Base-by-base conservation (phyloP, 805 yeast genomes). In the Wickerhamomyces mucosus region DNA sequence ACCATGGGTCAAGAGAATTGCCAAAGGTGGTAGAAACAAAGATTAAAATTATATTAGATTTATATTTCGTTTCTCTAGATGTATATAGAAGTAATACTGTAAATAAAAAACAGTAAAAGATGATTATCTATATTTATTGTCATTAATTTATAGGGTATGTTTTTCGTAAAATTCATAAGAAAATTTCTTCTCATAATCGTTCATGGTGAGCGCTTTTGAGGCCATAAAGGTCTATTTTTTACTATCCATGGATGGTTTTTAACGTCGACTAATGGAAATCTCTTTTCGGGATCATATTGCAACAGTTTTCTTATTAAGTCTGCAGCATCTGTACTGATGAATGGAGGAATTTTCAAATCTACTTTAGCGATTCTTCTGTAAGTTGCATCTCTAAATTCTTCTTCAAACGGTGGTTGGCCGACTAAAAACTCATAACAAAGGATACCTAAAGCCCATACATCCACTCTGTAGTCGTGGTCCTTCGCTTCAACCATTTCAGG, bases 371-470 rank as follows among this genome's bases (percentile, higher is more conserved):
- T 92, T 39, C 92, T 63, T 47, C 73, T 74, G 51, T 82, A 84
- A 0, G 97, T 92, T 13, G 77, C 70, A 37, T 77, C 79, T 32
- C 79, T 77, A 38, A 79, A 75, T 18, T 65, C 67, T 42, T 83
- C 95, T 51, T 86, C 96, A 53, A 89, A 89, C 0, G 97, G 97
- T 0, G 98, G 96, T 28, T 67, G 65, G 0, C 96, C 97, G 4
- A 80, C 86, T 2, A 89, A 57, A 31, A 92, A 69, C 53, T 89
- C 98, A 49, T 79, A 89, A 39, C 86, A 68, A 22, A 89, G 55
- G 3, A 89, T 75, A 0, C 98, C 98, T 33, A 89, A 60, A 1
- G 96, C 84, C 98, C 98, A 89, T 3, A 80, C 69, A 51, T 89
- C 98, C 0, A 85, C 95, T 31, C 66, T 66, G 32, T 66, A 67